Conservation (phyloP, 1,284 basidiomycete genomes). For the Moesziomyces globuligerus region DNA sequence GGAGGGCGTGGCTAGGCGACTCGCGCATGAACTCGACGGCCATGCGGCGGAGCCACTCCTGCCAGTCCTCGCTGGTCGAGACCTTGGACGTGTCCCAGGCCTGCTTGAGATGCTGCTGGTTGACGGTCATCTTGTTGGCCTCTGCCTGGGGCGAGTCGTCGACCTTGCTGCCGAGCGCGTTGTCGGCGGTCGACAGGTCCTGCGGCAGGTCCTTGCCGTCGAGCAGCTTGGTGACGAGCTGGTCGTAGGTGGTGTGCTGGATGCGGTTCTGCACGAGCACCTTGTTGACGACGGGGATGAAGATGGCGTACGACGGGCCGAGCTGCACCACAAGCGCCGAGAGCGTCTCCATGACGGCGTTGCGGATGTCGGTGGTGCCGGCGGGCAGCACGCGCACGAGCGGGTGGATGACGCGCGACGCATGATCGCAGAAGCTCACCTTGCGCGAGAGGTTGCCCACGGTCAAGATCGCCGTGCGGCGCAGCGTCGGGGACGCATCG, state of each 20-base stretch:
- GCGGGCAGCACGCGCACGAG: constrained; percentile 87
- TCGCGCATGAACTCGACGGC: constrained; percentile 98
- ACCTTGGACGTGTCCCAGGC: constrained; percentile 93
- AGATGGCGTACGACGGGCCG: constrained; percentile 95
- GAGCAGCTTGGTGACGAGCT: constrained; percentile 85
- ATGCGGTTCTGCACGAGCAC: constrained; percentile 82
- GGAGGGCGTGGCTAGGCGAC: constrained; percentile 94
- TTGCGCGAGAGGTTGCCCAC: constrained; percentile 90
- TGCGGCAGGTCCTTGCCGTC: constrained; percentile 89
- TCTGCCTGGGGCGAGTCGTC: constrained; percentile 69
- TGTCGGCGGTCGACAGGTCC: constrained; percentile 67
- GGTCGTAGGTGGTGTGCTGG: constrained; percentile 86
- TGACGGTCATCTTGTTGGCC: constrained; percentile 86
- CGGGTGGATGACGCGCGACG: constrained; percentile 95
- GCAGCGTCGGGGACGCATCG: constrained; percentile 79
- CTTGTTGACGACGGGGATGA: constrained; percentile 96
- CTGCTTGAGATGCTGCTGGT: constrained; percentile 96
- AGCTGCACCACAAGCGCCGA: constrained; percentile 92
- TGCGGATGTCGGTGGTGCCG: constrained; percentile 80
- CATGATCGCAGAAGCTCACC: constrained; percentile 99
- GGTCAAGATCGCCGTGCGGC: constrained; percentile 89
- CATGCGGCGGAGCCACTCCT: constrained; percentile 92
- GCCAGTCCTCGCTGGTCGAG: constrained; percentile 85
- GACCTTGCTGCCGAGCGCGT: constrained; percentile 54
- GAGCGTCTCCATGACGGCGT: constrained; percentile 90